These are phyloP conservation scores for Lipomyces lipofer DNA, from an alignment of 805 yeast species.

Conservation along the genomic window DNA sequence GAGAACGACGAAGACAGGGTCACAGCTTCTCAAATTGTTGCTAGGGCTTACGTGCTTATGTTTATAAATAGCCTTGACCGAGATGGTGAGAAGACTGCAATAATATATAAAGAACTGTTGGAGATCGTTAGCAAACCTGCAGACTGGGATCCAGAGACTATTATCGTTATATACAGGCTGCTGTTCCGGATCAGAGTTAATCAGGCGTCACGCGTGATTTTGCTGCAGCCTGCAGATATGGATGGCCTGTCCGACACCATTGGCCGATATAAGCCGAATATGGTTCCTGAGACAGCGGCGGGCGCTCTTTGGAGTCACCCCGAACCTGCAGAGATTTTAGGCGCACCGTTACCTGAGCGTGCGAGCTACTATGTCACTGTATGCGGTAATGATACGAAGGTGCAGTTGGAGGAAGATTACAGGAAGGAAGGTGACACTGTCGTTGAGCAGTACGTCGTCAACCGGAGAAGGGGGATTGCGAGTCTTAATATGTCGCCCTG, in stretches of 20 bases:
- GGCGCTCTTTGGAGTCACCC: slow-evolving; percentile 60
- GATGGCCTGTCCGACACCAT: slow-evolving; percentile 65
- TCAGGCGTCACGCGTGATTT: slow-evolving; percentile 47
- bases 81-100: slow-evolving; percentile 42
- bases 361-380: slow-evolving; percentile 40
- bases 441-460: slow-evolving; percentile 15
- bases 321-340: slow-evolving; percentile 53
- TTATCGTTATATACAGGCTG: slow-evolving; percentile 51
- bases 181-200: slow-evolving; percentile 57
- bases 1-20: slow-evolving; percentile 7
- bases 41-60: slow-evolving; percentile 33
- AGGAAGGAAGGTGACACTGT: slow-evolving; percentile 32
- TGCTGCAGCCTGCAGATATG: slow-evolving; percentile 59
- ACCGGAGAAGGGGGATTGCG: slow-evolving; percentile 12
- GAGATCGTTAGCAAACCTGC: slow-evolving; percentile 29
- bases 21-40: slow-evolving; percentile 28
- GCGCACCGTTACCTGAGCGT: slow-evolving; percentile 45
- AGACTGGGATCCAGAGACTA: slow-evolving; percentile 32
- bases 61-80: slow-evolving; percentile 43
- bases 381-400: slow-evolving; percentile 19
- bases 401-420: slow-evolving; percentile 28
- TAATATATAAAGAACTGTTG: slow-evolving; percentile 41
- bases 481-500: slow-evolving; percentile 41
- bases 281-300: slow-evolving; percentile 34
- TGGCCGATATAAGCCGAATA: slow-evolving; percentile 47